phyloP scores from a whole-genome alignment of 164 flowering plant genomes.

The Aristolochia contorta region DNA sequence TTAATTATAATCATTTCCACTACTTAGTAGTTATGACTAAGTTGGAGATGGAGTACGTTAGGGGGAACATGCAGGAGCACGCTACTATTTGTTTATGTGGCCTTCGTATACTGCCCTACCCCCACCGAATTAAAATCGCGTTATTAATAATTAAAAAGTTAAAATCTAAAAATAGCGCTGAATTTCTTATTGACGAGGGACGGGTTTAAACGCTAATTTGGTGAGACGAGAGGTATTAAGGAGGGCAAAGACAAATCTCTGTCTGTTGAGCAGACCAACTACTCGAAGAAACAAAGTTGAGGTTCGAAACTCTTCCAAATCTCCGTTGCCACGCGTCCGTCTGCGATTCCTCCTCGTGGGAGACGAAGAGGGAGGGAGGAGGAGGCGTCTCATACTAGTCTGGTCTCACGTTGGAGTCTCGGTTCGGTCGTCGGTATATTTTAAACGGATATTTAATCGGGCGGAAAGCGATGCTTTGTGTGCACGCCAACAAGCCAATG shows the following conservation, averaged over 20 bases:
- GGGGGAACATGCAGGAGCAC: no score
- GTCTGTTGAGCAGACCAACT: not conserved
- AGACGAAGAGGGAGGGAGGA: not conserved
- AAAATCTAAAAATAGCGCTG: no score
- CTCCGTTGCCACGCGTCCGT: not conserved
- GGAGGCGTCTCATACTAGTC: no score
- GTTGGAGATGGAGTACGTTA: no score
- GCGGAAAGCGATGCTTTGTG: not conserved
- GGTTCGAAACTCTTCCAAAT: not conserved
- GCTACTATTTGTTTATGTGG: no score
- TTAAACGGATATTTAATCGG: conserved; percentile 1
- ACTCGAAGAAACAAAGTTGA: not conserved
- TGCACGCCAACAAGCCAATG: conserved; percentile 1
- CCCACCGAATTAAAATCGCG: no score
- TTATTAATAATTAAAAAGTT: no score
- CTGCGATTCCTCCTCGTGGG: not conserved
- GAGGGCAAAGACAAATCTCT: not conserved
- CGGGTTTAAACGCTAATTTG: not conserved
- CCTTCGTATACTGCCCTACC: no score
- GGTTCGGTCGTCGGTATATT: not conserved
- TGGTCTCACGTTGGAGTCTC: no score
- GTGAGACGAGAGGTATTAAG: not conserved
- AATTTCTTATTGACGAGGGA: no score
- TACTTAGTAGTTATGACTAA: no score
- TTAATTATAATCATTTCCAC: no score